Base-by-base conservation (phyloP, 2,329 filamentous ascomycete species). In the Blastomyces gilchristii region DNA sequence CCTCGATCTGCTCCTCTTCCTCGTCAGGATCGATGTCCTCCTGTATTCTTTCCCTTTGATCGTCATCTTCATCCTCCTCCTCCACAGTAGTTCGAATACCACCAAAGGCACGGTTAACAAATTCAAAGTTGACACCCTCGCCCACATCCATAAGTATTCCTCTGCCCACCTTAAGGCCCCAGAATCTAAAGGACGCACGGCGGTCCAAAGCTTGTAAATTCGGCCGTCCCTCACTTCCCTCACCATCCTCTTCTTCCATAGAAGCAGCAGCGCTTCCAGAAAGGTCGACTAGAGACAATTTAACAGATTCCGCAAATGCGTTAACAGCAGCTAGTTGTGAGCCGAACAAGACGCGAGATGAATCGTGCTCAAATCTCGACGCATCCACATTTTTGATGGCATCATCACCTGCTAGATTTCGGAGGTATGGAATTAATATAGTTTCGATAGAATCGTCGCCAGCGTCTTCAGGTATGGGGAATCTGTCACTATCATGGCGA, bases 41-140 rank as follows among this genome's bases (percentile, higher is more conserved):
- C 65, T 82, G 79, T 11, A 72, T 68, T 56, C 74, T 73, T 66
- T 83, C 82, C 63, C 77, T 74, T 0, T 73, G 75, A 58, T 76
- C 67, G 65, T 77, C 69, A 28, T 71, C 12, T 31, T 69, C 70
- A 22, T 75, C 73, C 37, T 72, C 71, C 37, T 76, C 71, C 45
- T 71, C 72, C 50, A 81, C 68, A 1, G 75, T 72, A 14, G 78
- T 75, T 6, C 81, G 80, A n/a, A 82, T 71, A 0, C 85, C 85
- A 41, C 85, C 85, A 72, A 86, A 87, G 3, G 84, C 83, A 41
- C 79, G 78, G 68, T 86, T 84, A 25, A 85, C 81, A 65, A 81
- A 81, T 18, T 77, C 75, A 71, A 82, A 86, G 52, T 82, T 81
- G 56, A 87, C 76, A 2, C 78, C 80, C 65, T 80, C 80, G 0